phyloP scores from a whole-genome alignment of 2,329 filamentous ascomycete genomes.

The Thelonectria blattea region DNA sequence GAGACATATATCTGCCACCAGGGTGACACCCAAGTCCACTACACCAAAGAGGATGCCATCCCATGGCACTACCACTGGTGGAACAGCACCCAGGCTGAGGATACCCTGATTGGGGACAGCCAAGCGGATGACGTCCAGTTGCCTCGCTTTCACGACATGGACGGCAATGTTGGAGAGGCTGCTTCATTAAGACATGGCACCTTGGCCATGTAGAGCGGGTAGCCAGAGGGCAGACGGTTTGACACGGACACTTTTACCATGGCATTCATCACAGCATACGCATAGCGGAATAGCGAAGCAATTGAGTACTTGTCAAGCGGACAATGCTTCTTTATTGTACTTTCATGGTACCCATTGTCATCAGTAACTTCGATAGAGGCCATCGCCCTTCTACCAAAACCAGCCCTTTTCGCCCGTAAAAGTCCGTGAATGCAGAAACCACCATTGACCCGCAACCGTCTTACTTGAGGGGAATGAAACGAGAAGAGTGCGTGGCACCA shows the following conservation, averaged over 20 bases:
- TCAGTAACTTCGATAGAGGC: conserved; percentile 53
- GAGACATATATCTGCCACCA: too few relatives aligned
- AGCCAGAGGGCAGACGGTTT: too few relatives aligned
- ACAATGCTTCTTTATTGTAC: conserved; percentile 51
- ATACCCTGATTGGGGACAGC: too few relatives aligned
- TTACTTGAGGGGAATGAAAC: conserved; percentile 99
- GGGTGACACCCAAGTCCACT: too few relatives aligned
- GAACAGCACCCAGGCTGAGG: too few relatives aligned
- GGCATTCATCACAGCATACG: conserved; percentile 7
- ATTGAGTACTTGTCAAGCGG: conserved; percentile 40
- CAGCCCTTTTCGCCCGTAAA: conserved; percentile 63
- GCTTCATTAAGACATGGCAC: too few relatives aligned
- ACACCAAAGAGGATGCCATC: too few relatives aligned
- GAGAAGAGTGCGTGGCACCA: conserved; percentile 99
- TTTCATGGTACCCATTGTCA: conserved; percentile 53
- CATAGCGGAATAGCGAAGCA: conserved; percentile 23
- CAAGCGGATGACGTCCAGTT: too few relatives aligned
- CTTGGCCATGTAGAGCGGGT: too few relatives aligned
- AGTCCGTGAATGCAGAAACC: conserved; percentile 65
- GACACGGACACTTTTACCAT: conserved; percentile 7
- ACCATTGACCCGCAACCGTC: conserved; percentile 62
- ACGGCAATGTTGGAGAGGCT: too few relatives aligned
- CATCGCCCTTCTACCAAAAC: conserved; percentile 57
- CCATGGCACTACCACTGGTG: too few relatives aligned
- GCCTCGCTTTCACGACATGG: too few relatives aligned